phyloP scores from a whole-genome alignment of 306 rosid genomes.

The Purshia tridentata region DNA sequence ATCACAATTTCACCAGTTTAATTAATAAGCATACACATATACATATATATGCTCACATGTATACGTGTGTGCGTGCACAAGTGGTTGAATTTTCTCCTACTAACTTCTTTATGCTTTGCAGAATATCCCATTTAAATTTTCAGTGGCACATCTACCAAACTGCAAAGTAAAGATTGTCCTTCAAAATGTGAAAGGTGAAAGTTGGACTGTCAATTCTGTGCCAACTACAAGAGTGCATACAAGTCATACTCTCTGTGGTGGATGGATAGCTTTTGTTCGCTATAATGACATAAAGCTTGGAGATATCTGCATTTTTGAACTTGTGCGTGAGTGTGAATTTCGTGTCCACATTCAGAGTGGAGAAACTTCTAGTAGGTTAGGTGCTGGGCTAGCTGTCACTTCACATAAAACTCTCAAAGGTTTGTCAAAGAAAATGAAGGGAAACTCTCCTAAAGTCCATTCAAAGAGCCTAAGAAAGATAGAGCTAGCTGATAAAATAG shows the following conservation, averaged over 20 bases:
- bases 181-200: conserved; percentile 79
- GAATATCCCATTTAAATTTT: conserved; percentile 85
- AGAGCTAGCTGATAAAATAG: conserved; percentile 49
- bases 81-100: conserved; percentile 12
- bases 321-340: conserved; percentile 75
- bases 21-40: conserved; percentile 5
- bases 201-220: conserved; percentile 91
- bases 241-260: conserved; percentile 93
- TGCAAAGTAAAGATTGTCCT: conserved; percentile 77
- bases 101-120: conserved; percentile 39
- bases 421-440: conserved; percentile 47
- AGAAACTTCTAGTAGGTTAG: conserved; percentile 38
- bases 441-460: conserved; percentile 42
- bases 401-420: conserved; percentile 42
- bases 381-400: conserved; percentile 43
- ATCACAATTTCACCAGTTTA: background rate
- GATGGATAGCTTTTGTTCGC: conserved; percentile 97
- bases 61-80: background rate
- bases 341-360: conserved; percentile 63
- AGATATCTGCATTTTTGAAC: conserved; percentile 87
- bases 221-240: conserved; percentile 88
- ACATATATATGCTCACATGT: background rate
- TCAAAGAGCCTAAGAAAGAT: conserved; percentile 47
- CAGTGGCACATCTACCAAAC: conserved; percentile 87
- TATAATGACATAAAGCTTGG: conserved; percentile 71